Evolutionary conservation across 208 protist species (phyloP).

Genomic region (Acanthamoeba lenticulata): DNA sequence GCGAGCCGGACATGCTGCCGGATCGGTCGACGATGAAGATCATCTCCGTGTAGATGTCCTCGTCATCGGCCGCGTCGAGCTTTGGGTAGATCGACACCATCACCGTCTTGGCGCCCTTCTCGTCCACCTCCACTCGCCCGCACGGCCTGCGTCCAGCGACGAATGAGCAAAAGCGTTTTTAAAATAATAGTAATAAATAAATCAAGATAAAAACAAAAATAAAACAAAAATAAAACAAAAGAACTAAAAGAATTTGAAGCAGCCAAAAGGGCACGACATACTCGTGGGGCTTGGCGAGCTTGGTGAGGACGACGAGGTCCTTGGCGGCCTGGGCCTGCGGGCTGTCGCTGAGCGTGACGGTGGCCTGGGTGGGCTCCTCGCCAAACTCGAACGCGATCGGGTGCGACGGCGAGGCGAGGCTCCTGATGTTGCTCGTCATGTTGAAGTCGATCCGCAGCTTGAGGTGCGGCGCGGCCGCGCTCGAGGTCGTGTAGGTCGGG

Average conservation of each 20-base stretch:
- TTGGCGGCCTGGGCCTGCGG: not conserved
- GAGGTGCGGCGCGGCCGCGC: not conserved
- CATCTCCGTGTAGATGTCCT: slow-evolving; percentile 25
- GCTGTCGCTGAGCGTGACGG: not conserved
- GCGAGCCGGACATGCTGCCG: slow-evolving; percentile 48
- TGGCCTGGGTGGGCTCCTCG: not conserved
- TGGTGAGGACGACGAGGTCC: slow-evolving; percentile 19
- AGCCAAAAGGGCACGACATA: too few relatives aligned
- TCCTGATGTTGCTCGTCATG: not conserved
- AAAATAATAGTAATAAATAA: too few relatives aligned
- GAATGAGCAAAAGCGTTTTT: too few relatives aligned
- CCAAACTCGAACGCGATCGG: not conserved
- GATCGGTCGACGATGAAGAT: slow-evolving; percentile 65
- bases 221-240: too few relatives aligned
- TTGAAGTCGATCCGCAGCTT: not conserved
- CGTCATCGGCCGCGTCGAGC: slow-evolving; percentile 35
- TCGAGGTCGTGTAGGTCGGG: not conserved
- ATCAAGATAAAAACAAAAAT: too few relatives aligned
- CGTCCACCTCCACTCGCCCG: slow-evolving; percentile 21
- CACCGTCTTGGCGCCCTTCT: slow-evolving; percentile 58
- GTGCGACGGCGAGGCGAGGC: not conserved
- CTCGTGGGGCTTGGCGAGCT: slow-evolving; percentile 20
- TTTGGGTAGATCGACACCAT: slow-evolving; percentile 65
- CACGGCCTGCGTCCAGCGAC: too few relatives aligned
- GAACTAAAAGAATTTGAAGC: too few relatives aligned